Evolutionary conservation across 2,329 filamentous ascomycete genomes (phyloP), one percentile per base, ranked within the genome.

Genomic region (Aspergillus intermedius): DNA sequence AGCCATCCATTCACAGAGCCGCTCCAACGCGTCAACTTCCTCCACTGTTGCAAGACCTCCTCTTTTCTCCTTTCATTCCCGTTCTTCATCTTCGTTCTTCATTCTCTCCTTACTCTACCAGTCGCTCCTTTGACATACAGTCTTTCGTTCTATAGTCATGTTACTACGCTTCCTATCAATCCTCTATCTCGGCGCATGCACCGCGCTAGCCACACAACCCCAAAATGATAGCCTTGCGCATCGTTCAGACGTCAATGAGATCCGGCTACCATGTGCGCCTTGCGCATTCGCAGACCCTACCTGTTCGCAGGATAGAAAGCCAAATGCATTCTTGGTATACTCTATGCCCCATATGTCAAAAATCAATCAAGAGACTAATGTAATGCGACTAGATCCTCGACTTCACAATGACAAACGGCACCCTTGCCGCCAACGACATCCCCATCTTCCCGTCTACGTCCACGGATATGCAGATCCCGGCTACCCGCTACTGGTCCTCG

Each of bases 381-480:
- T 13, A 21, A 19, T 37, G 9, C 1, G 7, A 35, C n/a, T 22
- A 66, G 64, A 57, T 60, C 1, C 39, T 67, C 5, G 54, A 56
- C 41, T 61, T 64, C 47, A 52, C 60, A n/a, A 55, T 63, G 4
- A 34, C 56, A 23, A 55, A 66, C 48, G 59, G 54, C 39, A 55
- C 48, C 5, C 56, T 67, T 4, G 57, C 55, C 28, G 63, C 61
- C 49, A 67, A 67, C 49, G 35, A 58, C 10, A 49, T 64, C 15
- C 44, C 51, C 19, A 49, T 67, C 44, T 66, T 66, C 49, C 64
- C 63, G 1, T 44, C 60, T 4, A 39, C 49, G 5, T 56, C 60
- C 15, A 62, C 63, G 60, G 55, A 57, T 37, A 53, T 66, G 30
- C 48, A 60, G 15, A 8, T 28, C 22, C 22, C 23, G 13, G 63